Evolutionary conservation across 2,329 filamentous ascomycete species (phyloP).

Genomic region (Microsporum canis): DNA sequence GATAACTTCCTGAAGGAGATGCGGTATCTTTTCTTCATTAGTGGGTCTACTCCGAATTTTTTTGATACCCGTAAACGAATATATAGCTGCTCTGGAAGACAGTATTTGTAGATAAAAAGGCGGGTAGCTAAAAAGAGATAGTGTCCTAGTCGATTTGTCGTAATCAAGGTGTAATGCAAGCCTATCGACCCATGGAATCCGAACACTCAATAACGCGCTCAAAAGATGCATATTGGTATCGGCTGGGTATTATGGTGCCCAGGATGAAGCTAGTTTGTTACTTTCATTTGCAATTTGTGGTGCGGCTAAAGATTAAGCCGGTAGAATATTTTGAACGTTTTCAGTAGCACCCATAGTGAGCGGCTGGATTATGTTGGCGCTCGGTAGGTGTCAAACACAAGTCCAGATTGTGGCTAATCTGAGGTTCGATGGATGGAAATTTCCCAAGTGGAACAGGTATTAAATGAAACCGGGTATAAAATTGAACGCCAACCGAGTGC

Average conservation of each 20-base stretch:
- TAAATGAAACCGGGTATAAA: neutral
- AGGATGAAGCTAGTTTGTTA: neutral
- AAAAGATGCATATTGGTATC: constrained; percentile 2
- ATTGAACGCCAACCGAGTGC: neutral
- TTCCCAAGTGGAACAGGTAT: neutral
- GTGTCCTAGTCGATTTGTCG: neutral
- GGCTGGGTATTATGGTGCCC: neutral
- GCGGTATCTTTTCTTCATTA: neutral
- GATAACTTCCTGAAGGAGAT: neutral
- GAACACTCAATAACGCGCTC: neutral
- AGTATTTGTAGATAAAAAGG: neutral
- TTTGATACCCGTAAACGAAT: neutral
- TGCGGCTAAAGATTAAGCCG: neutral
- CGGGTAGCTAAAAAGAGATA: constrained; percentile 3
- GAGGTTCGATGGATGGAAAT: neutral
- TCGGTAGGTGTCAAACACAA: neutral
- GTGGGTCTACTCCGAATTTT: neutral
- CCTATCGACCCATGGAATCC: constrained; percentile 1
- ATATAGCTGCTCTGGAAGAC: neutral
- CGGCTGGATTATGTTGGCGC: neutral
- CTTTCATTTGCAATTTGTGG: neutral
- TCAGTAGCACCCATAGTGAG: neutral
- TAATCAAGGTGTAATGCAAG: constrained; percentile 2
- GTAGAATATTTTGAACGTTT: neutral
- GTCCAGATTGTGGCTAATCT: neutral